Evolutionary conservation across 2,329 filamentous ascomycete genomes (phyloP).

Genomic region (Waltergamsia citrina): DNA sequence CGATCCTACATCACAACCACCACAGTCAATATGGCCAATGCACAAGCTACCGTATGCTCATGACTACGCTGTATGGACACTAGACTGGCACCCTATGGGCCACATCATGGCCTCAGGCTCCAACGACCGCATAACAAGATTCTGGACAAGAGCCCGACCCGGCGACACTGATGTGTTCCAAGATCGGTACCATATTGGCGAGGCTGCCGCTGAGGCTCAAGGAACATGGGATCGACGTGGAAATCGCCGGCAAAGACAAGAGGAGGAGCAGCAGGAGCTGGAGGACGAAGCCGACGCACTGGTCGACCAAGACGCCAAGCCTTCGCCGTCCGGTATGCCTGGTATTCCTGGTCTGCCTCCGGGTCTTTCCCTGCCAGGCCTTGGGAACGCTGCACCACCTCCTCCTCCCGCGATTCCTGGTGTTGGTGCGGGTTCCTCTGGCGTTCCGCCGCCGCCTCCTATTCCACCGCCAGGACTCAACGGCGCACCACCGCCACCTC

Average conservation of each 20-base stretch:
- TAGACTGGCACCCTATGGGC: conserved; percentile 95
- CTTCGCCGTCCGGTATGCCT: conserved; percentile 14
- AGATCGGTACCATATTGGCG: conserved; percentile 92
- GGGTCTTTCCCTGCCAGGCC: conserved; percentile 26
- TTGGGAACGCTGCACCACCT: conserved; percentile 30
- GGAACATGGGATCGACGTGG: conserved; percentile 87
- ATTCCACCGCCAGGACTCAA: conserved; percentile 41
- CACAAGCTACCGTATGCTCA: conserved; percentile 84
- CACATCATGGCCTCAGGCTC: conserved; percentile 93
- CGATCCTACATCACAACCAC: conserved; percentile 69
- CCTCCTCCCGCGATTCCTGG: conserved; percentile 36
- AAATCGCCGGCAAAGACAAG: conserved; percentile 68
- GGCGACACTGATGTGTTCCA: conserved; percentile 79
- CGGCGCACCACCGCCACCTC: conserved; percentile 36
- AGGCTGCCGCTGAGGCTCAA: conserved; percentile 83
- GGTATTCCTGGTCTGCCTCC: conserved; percentile 50
- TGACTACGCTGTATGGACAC: conserved; percentile 91
- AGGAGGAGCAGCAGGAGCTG: conserved; percentile 87
- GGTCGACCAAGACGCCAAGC: conserved; percentile 70
- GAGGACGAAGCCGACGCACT: conserved; percentile 91
- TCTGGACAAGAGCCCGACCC: conserved; percentile 87
- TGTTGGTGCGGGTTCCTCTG: conserved; percentile 30
- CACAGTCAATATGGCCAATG: conserved; percentile 86
- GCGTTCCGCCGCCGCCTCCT: conserved; percentile 33
- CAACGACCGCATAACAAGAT: conserved; percentile 92